Percentiles rank a stretch among this genome's conserved stretches.
Conservation (phyloP, 495 filamentous ascomycete genomes). For the Beverwykella pulmonaria region DNA sequence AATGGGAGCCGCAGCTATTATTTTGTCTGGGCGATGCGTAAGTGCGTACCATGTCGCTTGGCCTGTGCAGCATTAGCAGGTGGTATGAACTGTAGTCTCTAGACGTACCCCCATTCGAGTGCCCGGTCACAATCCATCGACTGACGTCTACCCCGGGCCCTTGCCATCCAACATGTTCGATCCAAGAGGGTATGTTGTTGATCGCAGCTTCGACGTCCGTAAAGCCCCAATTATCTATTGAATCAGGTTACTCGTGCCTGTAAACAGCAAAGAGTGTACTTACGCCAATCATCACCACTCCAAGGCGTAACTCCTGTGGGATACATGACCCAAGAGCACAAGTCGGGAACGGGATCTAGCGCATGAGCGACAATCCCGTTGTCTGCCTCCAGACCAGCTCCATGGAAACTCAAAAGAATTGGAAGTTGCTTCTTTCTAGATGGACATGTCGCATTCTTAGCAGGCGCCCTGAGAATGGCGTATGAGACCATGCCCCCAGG, state of each 20-base stretch:
- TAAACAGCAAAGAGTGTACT: constrained; percentile 21
- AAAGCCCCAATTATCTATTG: constrained; percentile 58
- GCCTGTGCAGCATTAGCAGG: constrained; percentile 3
- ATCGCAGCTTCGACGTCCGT: constrained; percentile 60
- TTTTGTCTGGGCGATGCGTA: constrained; percentile 61
- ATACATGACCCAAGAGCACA: constrained; percentile 61
- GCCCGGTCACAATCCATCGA: constrained; percentile 59
- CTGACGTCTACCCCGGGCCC: constrained; percentile 51
- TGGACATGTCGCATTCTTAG: constrained; percentile 46
- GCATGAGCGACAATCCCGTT: constrained; percentile 51
- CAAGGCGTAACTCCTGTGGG: constrained; percentile 63
- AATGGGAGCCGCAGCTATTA: constrained; percentile 59
- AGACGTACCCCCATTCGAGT: constrained; percentile 59
- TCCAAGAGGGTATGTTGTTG: constrained; percentile 55
- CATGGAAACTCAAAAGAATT: constrained; percentile 57
- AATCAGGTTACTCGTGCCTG: constrained; percentile 23
- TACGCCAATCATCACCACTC: constrained; percentile 68
- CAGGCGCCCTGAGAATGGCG: constrained; percentile 61
- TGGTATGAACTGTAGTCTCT: neutral
- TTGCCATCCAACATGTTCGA: constrained; percentile 52
- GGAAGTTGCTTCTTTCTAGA: constrained; percentile 40
- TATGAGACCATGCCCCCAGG: constrained; percentile 63
- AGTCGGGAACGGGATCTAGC: constrained; percentile 54
- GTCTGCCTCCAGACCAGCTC: constrained; percentile 61
- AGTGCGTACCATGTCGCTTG: constrained; percentile 63